These are phyloP conservation scores for Aphanoascus verrucosus DNA, from an alignment of 2,329 filamentous ascomycete genomes.

Conservation along the genomic window DNA sequence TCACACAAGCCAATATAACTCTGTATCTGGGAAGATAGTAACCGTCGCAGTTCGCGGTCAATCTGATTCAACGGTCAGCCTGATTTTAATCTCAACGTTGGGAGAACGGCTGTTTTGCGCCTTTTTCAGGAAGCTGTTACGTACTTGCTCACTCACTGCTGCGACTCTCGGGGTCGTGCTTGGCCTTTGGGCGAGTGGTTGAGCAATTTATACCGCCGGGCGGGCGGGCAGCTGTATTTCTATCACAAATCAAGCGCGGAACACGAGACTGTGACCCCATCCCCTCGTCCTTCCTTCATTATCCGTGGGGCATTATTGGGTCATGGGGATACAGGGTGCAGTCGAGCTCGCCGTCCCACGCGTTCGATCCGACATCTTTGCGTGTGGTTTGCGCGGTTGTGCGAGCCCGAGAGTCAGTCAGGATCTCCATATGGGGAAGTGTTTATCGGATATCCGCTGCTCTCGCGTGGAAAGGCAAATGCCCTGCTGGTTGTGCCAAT, in stretches of 20 bases:
- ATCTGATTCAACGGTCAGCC: neutral
- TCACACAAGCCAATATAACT: too few species aligned
- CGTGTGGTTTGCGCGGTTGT: too few species aligned
- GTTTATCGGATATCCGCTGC: neutral
- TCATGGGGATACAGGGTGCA: neutral
- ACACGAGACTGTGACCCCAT: neutral
- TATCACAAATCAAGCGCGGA: neutral
- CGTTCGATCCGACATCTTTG: neutral
- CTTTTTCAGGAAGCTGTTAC: neutral
- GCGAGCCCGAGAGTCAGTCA: neutral
- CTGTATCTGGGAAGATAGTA: too few species aligned
- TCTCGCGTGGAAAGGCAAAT: neutral
- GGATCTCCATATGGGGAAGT: neutral
- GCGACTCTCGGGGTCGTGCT: neutral
- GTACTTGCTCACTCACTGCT: neutral
- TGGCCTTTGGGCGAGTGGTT: neutral
- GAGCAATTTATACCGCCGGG: neutral
- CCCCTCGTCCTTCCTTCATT: neutral
- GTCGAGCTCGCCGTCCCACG: neutral
- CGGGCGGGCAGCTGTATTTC: neutral
- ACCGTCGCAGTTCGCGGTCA: neutral
- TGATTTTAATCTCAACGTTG: neutral
- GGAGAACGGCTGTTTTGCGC: neutral
- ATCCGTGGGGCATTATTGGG: neutral
- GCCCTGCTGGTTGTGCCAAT: neutral